Base-by-base conservation (phyloP, 2,329 filamentous ascomycete species). In the Daldinia sp. region DNA sequence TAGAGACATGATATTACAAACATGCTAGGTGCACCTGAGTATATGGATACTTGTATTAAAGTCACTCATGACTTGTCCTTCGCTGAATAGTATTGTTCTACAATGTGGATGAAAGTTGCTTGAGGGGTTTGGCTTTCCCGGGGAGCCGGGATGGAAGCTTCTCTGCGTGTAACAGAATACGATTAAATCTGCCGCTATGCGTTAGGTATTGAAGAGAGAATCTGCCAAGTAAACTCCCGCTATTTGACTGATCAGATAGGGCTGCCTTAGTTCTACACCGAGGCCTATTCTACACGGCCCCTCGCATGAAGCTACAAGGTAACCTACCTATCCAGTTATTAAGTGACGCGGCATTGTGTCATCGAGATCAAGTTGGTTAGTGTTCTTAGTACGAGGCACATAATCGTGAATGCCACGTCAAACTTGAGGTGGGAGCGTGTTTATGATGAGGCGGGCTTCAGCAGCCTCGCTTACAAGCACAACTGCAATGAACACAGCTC, bases 221-320 rank as follows among this genome's bases (percentile, higher is more conserved):
- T 45, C 21, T 3, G 3, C 15, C 9, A 3, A 27, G 9, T 15
- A 3, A 27, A 15, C 27, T 13, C 21, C 7, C 27, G 10, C 21
- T 3, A n/a, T 45, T 15, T 27, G 39, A 45, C 15, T 45, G 13
- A 45, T 45, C 39, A 27, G 39, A 45, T 45, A 45, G 21, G 21
- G 39, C 39, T 27, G 11, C 23, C 39, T 15, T 45, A 45, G 7
- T n/a, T 23, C 13, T 13, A 21, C 21, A 21, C 15, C 13, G 2
- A 15, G 39, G 15, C 27, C 21, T 45, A 23, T 9, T 25, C n/a
- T 45, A 15, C 39, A 8, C 39, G 39, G 39, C 21, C 39, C 39
- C 39, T 45, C 21, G 39, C 39, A 27, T 45, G 21, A 45, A 45
- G 39, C 39, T 45, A 45, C 39, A 27, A n/a, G n/a, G n/a, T n/a